These are phyloP conservation scores for Coffea canephora DNA, from an alignment of 257 asterid species.

Conservation along the genomic window DNA sequence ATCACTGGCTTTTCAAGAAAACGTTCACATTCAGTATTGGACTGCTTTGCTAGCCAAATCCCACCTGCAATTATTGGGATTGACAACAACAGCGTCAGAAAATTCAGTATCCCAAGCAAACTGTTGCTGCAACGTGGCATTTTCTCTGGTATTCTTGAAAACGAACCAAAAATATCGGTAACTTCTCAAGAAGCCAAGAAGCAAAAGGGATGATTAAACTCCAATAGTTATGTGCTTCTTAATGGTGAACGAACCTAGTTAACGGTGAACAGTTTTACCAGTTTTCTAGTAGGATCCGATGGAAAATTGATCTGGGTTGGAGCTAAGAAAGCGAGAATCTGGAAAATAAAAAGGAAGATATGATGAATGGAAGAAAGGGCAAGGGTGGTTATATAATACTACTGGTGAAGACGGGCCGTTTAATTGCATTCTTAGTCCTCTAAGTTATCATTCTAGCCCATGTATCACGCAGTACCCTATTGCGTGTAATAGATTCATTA, in stretches of 20 bases:
- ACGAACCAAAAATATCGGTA: not conserved
- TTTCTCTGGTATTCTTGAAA: constrained; percentile 1
- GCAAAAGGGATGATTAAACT: too few species aligned
- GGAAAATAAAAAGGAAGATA: too few species aligned
- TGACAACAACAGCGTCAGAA: constrained; percentile 59
- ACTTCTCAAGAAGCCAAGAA: not conserved
- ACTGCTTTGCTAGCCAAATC: constrained; percentile 70
- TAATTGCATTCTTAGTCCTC: not conserved
- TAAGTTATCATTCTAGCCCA: not conserved
- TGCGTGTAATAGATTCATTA: too few species aligned
- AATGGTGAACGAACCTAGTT: too few species aligned
- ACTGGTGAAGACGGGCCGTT: not conserved
- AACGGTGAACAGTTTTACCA: too few species aligned
- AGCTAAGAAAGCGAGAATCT: not conserved
- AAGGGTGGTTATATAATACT: not conserved
- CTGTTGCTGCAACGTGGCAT: constrained; percentile 83
- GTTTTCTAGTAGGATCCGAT: not conserved
- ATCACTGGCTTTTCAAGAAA: constrained; percentile 76
- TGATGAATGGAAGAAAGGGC: not conserved
- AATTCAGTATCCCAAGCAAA: constrained; percentile 63
- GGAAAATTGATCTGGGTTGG: not conserved
- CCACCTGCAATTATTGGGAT: constrained; percentile 84
- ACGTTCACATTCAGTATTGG: constrained; percentile 71
- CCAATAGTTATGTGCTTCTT: too few species aligned
- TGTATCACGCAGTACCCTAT: not conserved